Evolutionary conservation across 306 rosid genomes (phyloP), one percentile per base, ranked within the genome.

Genomic region (Neltuma alba): DNA sequence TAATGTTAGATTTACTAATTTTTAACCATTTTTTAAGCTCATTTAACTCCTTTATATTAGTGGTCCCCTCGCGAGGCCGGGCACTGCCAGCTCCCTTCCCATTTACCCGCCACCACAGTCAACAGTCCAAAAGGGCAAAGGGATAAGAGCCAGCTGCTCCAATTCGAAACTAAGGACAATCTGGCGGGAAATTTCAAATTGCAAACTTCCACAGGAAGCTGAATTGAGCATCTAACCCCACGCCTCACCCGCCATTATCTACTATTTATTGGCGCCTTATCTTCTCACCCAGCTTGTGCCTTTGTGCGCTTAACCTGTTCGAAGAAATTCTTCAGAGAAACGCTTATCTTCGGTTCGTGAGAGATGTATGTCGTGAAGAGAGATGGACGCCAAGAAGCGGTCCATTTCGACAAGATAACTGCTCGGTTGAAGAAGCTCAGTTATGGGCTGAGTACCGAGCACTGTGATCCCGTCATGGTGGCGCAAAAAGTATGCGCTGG

Each of bases 381-480:
- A 76, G 98, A 95, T 42, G 98, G 97, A 12, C 90, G 92, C 42
- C 95, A 87, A 75, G 95, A 91, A 81, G 57, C 92, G 5, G 95
- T 91, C 9, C 95, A 89, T 69, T 91, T 95, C 41, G 99, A 95
- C 70, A 95, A 95, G 92, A 95, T 95, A 70, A 93, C 97, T 0
- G 98, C 99, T 25, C 85, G 98, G 3, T 79, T 95, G 72, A 95
- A 91, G 93, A 95, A 95, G 83, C 93, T 95, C 5, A 95, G 99
- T 84, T 95, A 95, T 76, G 98, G 98, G 1, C 63, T 95, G 13
- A 95, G 92, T 67, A 75, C 73, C 11, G 99, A 93, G 2, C 97
- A 93, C 86, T 93, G 98, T 55, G 98, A 95, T 40, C 93, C 96
- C 0, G 96, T 95, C n/a, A 77, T 91, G 12, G 98, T 95, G 31